Conservation (phyloP, 805 yeast genomes). For the Candida loeiensis region DNA sequence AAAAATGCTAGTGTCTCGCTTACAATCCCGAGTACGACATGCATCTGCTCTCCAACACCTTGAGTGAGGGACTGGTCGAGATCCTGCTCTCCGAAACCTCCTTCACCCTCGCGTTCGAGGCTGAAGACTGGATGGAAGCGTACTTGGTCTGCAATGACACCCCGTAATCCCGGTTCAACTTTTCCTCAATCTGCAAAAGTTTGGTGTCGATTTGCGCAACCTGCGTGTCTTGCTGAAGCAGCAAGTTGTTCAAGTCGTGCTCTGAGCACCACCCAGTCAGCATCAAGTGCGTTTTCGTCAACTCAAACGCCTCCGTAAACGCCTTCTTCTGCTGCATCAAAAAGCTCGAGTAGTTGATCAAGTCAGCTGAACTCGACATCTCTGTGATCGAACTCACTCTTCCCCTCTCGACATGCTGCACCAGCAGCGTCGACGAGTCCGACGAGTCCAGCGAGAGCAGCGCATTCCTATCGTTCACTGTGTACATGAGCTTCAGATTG, state of each 20-base stretch:
- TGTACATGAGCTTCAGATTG: conserved; percentile 9
- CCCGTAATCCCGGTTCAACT: conserved; percentile 28
- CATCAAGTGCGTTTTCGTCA: conserved; percentile 28
- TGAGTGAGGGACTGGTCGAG: conserved; percentile 29
- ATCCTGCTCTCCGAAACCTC: conserved; percentile 7
- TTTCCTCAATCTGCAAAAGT: conserved; percentile 35
- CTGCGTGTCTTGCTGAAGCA: conserved; percentile 36
- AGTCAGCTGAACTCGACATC: conserved; percentile 23
- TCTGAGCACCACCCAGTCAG: conserved; percentile 43
- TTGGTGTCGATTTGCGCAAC: conserved; percentile 37
- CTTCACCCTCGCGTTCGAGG: background rate
- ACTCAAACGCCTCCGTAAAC: conserved; percentile 31
- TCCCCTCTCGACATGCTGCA: background rate
- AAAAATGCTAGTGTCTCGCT: too few relatives aligned
- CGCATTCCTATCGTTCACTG: conserved; percentile 3
- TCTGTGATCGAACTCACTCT: conserved; percentile 19
- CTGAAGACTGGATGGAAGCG: conserved; percentile 2
- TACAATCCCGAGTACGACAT: conserved; percentile 12
- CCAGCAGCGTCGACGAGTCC: background rate
- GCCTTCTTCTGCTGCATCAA: conserved; percentile 32
- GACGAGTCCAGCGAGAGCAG: conserved; percentile 6
- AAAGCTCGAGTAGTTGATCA: conserved; percentile 30
- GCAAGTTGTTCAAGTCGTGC: conserved; percentile 38
- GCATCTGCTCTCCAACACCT: conserved; percentile 32
- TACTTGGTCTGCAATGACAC: conserved; percentile 20